Evolutionary conservation across 208 protist genomes (phyloP), one percentile per base, ranked within the genome.

Genomic region (Acanthamoeba royreba): DNA sequence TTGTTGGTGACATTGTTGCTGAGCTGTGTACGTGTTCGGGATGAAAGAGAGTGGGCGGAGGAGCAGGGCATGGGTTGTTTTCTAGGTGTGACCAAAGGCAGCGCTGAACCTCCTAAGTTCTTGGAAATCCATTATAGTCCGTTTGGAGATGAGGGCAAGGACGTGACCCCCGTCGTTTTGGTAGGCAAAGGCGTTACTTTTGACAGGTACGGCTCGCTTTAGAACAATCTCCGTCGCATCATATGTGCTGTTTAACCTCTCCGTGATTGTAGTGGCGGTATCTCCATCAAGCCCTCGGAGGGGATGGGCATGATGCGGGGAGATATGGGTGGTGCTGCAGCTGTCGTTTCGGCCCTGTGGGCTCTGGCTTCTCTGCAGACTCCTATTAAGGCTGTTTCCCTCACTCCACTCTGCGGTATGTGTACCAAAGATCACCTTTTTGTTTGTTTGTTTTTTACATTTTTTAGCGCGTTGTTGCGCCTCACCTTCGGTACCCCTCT

Each of bases 11-110:
- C 25, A 52, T 31, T 47, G n/a, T 9, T 58, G 28, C 81, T 88
- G 15, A 88, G 38, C 66, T 45, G 33, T 45, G 77, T 0, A 11
- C 58, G 9, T 88, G 33, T 61, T 1, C 38, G n/a, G 33, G 49
- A 38, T 38, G 4, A 7, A 9, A 92, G 66, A 33, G n/a, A 35
- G 11, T 96, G 96, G 95, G 88, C 86, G 19, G 52, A 61, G 46
- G 95, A 96, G 40, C 49, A 96, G 69, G 96, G 95, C 8, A 97
- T 97, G 96, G 96, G 96, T 43, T 94, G 94, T 61, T 97, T 97
- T 63, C 90, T 94, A 22, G 89, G 69, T 46, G 96, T 97, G 28
- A 90, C 95, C 1, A 45, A 49, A 7, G 96, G 96, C 42, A 69
- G 47, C 11, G 93, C 91, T 8, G 89, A 96, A 42, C 93, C 90